A percentile compares a stretch with the other conserved stretches of the same genome.
phyloP scores from a whole-genome alignment of 2,329 filamentous ascomycete species.

The Leptographium lundbergii region DNA sequence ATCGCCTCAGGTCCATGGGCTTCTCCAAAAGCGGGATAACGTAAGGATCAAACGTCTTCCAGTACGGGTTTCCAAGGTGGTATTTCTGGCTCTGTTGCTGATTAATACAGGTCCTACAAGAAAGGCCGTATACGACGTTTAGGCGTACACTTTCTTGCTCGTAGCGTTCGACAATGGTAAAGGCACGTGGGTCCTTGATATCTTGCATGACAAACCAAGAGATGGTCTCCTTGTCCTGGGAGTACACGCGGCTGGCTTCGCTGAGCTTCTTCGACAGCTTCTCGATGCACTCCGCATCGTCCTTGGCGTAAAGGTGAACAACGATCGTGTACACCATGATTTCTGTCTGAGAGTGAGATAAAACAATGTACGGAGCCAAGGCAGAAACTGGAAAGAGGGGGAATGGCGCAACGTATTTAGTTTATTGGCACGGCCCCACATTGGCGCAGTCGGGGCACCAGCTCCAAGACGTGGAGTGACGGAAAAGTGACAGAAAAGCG shows the following conservation, averaged over 20 bases:
- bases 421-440: no score
- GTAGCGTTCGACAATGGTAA: slow-evolving; percentile 66
- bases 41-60: slow-evolving; percentile 65
- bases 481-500: no score
- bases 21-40: slow-evolving; percentile 55
- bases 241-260: slow-evolving; percentile 62
- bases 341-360: not conserved
- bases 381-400: not conserved
- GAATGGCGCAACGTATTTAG: not conserved
- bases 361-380: not conserved
- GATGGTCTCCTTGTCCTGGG: slow-evolving; percentile 56
- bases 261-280: slow-evolving; percentile 61
- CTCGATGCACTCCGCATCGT: slow-evolving; percentile 47
- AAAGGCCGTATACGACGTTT: slow-evolving; percentile 10
- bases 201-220: slow-evolving; percentile 71
- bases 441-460: no score
- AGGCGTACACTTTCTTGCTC: slow-evolving; percentile 46
- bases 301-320: slow-evolving; percentile 58
- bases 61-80: slow-evolving; percentile 57
- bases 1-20: slow-evolving; percentile 56
- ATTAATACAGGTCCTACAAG: not conserved
- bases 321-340: slow-evolving; percentile 58
- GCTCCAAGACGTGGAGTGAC: no score
- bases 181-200: slow-evolving; percentile 52
- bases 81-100: slow-evolving; percentile 40